These are phyloP conservation scores for Tuber umbilicatum DNA, from an alignment of 495 filamentous ascomycete species.

Conservation along the genomic window DNA sequence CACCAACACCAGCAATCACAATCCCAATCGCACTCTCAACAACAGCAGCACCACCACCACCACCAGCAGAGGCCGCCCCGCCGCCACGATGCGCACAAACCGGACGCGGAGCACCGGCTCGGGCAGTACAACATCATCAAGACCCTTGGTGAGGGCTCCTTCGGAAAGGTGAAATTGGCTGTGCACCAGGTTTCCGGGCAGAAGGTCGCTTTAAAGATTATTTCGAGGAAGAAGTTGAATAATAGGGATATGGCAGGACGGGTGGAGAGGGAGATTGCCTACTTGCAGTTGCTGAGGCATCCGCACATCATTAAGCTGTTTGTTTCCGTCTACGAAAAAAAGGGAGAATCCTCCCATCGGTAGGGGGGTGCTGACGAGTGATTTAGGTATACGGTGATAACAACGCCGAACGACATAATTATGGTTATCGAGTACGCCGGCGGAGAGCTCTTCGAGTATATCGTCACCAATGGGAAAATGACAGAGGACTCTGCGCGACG, in stretches of 20 bases:
- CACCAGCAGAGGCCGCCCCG: constrained; percentile 28
- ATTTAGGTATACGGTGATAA: constrained; percentile 85
- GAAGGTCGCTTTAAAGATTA: constrained; percentile 95
- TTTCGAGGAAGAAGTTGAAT: constrained; percentile 86
- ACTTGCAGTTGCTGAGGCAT: constrained; percentile 88
- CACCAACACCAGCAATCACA: constrained; percentile 34
- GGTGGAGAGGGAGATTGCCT: constrained; percentile 96
- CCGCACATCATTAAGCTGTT: constrained; percentile 99
- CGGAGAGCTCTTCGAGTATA: constrained; percentile 93
- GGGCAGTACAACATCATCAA: constrained; percentile 84
- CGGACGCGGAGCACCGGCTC: constrained; percentile 63
- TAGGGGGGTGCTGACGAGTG: constrained; percentile 19
- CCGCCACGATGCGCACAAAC: constrained; percentile 35
- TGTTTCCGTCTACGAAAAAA: constrained; percentile 36
- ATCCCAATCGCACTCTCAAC: constrained; percentile 39
- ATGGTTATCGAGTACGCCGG: constrained; percentile 99
- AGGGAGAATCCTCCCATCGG: neutral
- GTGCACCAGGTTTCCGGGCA: constrained; percentile 83
- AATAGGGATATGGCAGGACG: constrained; percentile 94
- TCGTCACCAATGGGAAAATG: constrained; percentile 84
- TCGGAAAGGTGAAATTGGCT: constrained; percentile 97
- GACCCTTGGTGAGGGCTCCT: constrained; percentile 91
- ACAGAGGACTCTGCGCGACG: constrained; percentile 80
- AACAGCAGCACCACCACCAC: constrained; percentile 41
- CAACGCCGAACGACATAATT: constrained; percentile 84